These are phyloP conservation scores for Hygrophorus russula DNA, from an alignment of 768 basidiomycete species.

Conservation along the genomic window DNA sequence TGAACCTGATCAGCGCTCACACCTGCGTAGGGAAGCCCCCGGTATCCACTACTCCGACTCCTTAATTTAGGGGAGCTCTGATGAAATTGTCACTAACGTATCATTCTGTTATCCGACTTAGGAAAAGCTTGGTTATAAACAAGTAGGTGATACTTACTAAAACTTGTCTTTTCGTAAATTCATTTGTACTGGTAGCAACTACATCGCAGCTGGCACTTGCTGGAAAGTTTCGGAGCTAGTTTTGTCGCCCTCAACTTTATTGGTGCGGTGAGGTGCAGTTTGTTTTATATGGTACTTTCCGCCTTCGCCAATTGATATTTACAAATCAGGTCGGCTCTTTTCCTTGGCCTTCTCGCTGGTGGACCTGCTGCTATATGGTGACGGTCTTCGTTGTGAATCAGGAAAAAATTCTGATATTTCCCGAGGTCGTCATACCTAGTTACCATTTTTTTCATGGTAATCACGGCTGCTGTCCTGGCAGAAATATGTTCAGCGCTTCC, in stretches of 20 bases:
- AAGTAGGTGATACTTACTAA: constrained; percentile 30
- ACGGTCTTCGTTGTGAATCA: not conserved
- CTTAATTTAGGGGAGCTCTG: constrained; percentile 25
- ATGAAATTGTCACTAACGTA: constrained; percentile 36
- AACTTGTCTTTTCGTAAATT: constrained; percentile 4
- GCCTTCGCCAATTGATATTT: constrained; percentile 5
- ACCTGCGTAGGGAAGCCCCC: constrained; percentile 97
- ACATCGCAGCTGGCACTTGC: constrained; percentile 73
- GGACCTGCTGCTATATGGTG: constrained; percentile 85
- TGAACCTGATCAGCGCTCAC: constrained; percentile 96
- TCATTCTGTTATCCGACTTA: constrained; percentile 20
- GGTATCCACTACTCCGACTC: constrained; percentile 38
- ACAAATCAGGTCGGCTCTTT: constrained; percentile 62
- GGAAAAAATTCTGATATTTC: constrained; percentile 7
- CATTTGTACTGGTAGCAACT: constrained; percentile 44
- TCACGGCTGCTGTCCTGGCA: constrained; percentile 78
- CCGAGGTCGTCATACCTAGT: constrained; percentile 75
- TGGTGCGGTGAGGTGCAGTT: constrained; percentile 65
- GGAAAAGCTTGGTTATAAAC: constrained; percentile 73
- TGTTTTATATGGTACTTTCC: constrained; percentile 3
- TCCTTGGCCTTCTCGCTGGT: constrained; percentile 74
- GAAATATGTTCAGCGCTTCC: constrained; percentile 87
- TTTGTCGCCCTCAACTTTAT: constrained; percentile 90
- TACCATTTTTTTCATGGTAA: constrained; percentile 78
- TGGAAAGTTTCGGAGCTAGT: constrained; percentile 82